Evolutionary conservation across 2,329 filamentous ascomycete genomes (phyloP).

Genomic region (Aspergillus ochraceoroseus): DNA sequence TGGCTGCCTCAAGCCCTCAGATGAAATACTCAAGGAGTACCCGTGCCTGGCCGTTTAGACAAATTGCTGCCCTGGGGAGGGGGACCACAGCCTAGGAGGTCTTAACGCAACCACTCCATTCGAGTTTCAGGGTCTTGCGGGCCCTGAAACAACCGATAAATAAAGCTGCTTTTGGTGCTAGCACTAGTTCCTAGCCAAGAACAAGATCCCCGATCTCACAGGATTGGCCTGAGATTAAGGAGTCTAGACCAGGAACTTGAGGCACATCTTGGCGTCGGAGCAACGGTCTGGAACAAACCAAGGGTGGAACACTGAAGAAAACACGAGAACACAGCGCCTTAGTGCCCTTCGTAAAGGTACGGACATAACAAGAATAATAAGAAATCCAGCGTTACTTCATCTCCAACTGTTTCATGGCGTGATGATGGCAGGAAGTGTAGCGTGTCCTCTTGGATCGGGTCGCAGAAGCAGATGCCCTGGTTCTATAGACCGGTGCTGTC

Average conservation of each 20-base stretch:
- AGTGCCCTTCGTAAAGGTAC: too few species aligned
- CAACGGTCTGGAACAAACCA: constrained; percentile 35
- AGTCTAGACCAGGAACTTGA: constrained; percentile 5
- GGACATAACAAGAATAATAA: too few species aligned
- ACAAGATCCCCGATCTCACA: constrained; percentile 4
- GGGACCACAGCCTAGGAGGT: too few species aligned
- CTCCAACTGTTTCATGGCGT: too few species aligned
- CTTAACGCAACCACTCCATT: constrained; percentile 5
- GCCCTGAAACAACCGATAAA: constrained; percentile 4
- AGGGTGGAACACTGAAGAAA: neutral
- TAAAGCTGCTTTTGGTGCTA: neutral
- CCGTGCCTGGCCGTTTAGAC: too few species aligned
- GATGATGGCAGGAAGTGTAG: too few species aligned
- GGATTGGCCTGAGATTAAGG: constrained; percentile 5
- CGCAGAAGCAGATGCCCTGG: too few species aligned
- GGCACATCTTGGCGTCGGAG: constrained; percentile 9
- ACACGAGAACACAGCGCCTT: too few species aligned
- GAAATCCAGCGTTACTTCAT: too few species aligned
- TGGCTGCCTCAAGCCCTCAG: constrained; percentile 1
- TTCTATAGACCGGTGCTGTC: too few species aligned
- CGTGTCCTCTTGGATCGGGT: too few species aligned
- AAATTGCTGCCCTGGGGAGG: neutral
- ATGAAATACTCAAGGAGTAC: neutral
- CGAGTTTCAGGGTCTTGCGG: neutral
- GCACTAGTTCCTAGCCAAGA: neutral